Conservation (phyloP, 306 rosid genomes). For the Prunus mira region DNA sequence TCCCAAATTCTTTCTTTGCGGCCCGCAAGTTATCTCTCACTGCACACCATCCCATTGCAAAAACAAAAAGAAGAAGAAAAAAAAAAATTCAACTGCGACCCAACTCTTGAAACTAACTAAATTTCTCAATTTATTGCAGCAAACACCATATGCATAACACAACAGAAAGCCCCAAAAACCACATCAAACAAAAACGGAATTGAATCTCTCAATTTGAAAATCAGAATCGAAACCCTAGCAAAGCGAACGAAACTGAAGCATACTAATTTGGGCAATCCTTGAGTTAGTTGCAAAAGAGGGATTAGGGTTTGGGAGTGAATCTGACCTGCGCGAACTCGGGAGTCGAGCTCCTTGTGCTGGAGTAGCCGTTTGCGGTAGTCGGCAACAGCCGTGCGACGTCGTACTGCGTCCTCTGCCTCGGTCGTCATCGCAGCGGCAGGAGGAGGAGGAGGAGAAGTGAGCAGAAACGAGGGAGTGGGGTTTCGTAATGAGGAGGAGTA, state of each 20-base stretch:
- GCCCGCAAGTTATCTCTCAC: constrained; percentile 75
- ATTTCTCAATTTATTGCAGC: not conserved
- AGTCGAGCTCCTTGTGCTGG: constrained; percentile 84
- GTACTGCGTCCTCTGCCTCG: constrained; percentile 64
- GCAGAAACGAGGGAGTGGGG: not conserved
- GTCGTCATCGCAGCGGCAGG: constrained; percentile 33
- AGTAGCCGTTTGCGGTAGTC: constrained; percentile 82
- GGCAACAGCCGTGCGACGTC: constrained; percentile 61
- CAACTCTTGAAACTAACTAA: not conserved
- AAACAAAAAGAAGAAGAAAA: too few relatives aligned
- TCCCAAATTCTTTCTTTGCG: constrained; percentile 81
- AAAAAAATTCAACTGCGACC: not conserved
- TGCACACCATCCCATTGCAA: constrained; percentile 32
- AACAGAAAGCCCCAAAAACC: not conserved
- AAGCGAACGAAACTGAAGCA: not conserved
- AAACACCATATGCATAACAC: not conserved
- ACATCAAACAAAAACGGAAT: not conserved
- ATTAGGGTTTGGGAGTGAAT: constrained; percentile 18
- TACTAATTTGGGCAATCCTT: not conserved
- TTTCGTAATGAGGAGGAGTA: not conserved
- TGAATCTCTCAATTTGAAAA: not conserved
- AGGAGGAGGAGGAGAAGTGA: not conserved
- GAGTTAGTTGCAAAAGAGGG: not conserved
- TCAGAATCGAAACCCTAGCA: not conserved
- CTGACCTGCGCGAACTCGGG: constrained; percentile 84